Evolutionary conservation across 495 filamentous ascomycete species (phyloP).

Genomic region (Neurospora intermedia): DNA sequence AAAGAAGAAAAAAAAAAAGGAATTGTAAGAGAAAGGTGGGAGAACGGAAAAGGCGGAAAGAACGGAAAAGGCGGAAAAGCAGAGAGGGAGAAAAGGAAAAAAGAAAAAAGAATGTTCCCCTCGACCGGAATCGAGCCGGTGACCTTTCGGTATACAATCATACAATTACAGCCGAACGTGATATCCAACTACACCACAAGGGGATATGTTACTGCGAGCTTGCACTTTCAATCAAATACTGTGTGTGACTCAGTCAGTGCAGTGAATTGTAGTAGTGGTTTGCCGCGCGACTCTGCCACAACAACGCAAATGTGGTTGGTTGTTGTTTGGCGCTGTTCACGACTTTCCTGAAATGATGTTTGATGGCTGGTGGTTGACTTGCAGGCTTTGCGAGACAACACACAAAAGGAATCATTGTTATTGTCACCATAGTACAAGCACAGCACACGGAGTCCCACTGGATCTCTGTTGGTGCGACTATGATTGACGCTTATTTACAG

Average conservation of each 20-base stretch:
- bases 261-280: neutral
- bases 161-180: too few species aligned
- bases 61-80: neutral
- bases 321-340: neutral
- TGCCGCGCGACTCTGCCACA: neutral
- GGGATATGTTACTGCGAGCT: neutral
- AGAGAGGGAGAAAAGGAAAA: neutral
- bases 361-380: neutral
- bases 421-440: neutral
- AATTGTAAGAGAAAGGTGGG: neutral
- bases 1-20: too few species aligned
- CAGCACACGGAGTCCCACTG: neutral
- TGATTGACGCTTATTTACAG: neutral
- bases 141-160: neutral
- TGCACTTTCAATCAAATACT: neutral
- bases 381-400: neutral
- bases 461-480: neutral
- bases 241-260: neutral
- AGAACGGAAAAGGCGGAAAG: too few species aligned
- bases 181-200: neutral
- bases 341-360: neutral
- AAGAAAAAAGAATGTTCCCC: neutral
- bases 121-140: neutral
- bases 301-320: neutral
- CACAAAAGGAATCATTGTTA: neutral